Percentiles rank a stretch among this genome's conserved stretches.
These are phyloP conservation scores for Veloporphyrellus conicus DNA, from an alignment of 1,284 basidiomycete species.

Conservation along the genomic window DNA sequence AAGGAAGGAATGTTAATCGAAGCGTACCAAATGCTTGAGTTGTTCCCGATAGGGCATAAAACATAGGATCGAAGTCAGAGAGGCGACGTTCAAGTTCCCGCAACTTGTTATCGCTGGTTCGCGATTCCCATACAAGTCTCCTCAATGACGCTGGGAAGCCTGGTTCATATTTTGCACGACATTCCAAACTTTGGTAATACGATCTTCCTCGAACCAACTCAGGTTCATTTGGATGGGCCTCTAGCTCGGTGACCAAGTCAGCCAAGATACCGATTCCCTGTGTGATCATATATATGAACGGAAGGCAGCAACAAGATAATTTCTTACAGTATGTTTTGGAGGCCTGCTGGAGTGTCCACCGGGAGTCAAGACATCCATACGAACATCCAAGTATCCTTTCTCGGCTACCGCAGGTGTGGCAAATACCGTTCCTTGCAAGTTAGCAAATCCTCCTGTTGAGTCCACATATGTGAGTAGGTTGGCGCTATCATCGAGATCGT, in stretches of 20 bases:
- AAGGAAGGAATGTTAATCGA: background rate
- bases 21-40: constrained; percentile 47
- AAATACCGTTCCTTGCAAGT: constrained; percentile 39
- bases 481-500: no score
- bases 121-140: constrained; percentile 27
- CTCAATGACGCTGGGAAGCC: constrained; percentile 30
- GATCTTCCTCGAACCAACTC: constrained; percentile 33
- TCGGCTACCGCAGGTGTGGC: constrained; percentile 55
- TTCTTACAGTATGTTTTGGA: constrained; percentile 49
- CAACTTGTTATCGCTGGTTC: constrained; percentile 26
- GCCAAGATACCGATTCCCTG: constrained; percentile 57
- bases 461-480: background rate
- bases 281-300: background rate
- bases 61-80: constrained; percentile 26
- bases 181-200: constrained; percentile 26
- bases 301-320: background rate
- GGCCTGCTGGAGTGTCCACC: constrained; percentile 70
- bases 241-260: constrained; percentile 47
- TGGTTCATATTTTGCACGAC: constrained; percentile 23
- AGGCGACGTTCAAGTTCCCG: constrained; percentile 32
- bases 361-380: constrained; percentile 49
- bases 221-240: constrained; percentile 44
- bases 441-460: constrained; percentile 34
- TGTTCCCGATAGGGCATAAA: constrained; percentile 35
- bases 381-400: constrained; percentile 62